Base-by-base conservation (phyloP, 2,329 filamentous ascomycete genomes). In the Talaromyces piceae region DNA sequence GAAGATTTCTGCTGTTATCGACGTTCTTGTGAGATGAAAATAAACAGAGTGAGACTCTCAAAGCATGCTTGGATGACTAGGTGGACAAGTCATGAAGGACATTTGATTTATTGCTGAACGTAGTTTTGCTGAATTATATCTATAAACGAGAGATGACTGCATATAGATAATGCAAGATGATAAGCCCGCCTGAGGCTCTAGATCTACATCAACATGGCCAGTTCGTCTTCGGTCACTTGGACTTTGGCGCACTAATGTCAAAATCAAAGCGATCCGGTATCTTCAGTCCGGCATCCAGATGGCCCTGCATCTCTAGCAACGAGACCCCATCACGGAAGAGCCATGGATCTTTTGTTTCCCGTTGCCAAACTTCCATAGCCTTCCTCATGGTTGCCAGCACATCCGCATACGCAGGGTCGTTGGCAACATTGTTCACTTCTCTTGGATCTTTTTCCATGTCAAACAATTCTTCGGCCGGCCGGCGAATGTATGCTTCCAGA, bases 391-490 rank as follows among this genome's bases (percentile, higher is more conserved):
- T 70, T 66, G 58, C 31, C 26, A 77, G 54, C 1, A 66, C 53
- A 5, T 58, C 54, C 20, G 55, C 37, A 46, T 73, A 62, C 30
- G 61, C 59, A 0, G 60, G 39, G 9, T 73, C 62, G 1, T 51
- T 50, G 2, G 68, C 71, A 7, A 78, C 61, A 54, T 77, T 77
- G 2, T 63, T 52, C 2, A 78, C 62, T 58, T 79, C 75, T 7
- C 67, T 56, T 0, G 74, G 72, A 56, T 79, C 75, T 0, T 55
- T 55, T 7, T 73, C 65, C 7, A 77, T 56, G 53, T 77, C 74
- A 53, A 71, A 77, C 1, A 77, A 60, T 57, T 77, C 70, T 52
- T 77, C 74, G 0, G 73, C 60, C 0, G 63, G 61, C 1, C 74
- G 69, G 46, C 63, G 69, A 50, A 78, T 66, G 58, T 76, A 77